Conservation (phyloP, 2,329 filamentous ascomycete species). For the Trichoderma sp. region DNA sequence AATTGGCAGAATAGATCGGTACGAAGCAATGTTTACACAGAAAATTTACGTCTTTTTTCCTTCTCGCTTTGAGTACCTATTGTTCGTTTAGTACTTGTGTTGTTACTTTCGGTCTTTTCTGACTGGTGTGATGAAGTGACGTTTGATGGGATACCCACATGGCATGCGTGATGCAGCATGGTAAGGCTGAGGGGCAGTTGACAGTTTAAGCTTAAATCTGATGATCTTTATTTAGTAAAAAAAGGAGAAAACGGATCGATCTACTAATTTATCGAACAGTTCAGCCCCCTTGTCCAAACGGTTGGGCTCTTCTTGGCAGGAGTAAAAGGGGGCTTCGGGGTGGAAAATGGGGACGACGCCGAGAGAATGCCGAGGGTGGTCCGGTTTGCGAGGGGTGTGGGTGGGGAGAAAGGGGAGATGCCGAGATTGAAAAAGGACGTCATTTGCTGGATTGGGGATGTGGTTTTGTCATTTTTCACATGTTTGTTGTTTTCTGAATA, state of each 20-base stretch:
- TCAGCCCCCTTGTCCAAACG: not conserved
- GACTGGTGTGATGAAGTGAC: not conserved
- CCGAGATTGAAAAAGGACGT: not conserved
- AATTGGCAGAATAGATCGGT: constrained; percentile 15
- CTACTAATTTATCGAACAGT: not conserved
- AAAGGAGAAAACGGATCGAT: not conserved
- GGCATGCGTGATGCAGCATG: not conserved
- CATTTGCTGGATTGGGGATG: not conserved
- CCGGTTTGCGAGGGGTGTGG: not conserved
- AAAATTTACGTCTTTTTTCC: not conserved
- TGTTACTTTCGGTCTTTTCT: not conserved
- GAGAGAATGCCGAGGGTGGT: constrained; percentile 4
- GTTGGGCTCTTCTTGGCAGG: not conserved
- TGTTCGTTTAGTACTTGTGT: not conserved
- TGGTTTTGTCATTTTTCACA: not conserved
- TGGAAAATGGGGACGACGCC: not conserved
- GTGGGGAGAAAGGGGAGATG: not conserved
- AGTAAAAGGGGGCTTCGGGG: not conserved
- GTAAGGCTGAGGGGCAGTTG: not conserved
- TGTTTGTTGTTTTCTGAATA: not conserved
- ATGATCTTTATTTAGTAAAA: not conserved
- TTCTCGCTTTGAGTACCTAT: not conserved
- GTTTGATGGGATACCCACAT: not conserved
- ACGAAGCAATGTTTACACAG: constrained; percentile 13
- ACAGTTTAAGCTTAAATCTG: not conserved